Evolutionary conservation across 228 moss, liverwort and hornwort genomes (phyloP).

Genomic region (Sphagnum magellanicum): DNA sequence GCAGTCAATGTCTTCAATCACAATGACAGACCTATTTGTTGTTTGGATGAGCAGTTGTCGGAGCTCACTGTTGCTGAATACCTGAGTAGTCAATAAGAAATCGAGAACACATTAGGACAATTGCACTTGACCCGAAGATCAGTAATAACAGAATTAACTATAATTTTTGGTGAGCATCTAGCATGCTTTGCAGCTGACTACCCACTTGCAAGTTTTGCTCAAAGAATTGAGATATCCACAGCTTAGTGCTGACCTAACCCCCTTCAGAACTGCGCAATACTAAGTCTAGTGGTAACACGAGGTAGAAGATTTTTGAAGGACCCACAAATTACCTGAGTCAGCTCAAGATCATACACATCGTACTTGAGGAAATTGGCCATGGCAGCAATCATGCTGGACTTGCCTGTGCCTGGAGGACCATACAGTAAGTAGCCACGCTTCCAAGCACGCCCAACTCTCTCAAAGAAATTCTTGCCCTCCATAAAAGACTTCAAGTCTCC

Average conservation of each 20-base stretch:
- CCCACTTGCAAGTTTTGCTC: no score
- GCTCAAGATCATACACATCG: slow-evolving; percentile 60
- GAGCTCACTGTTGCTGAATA: slow-evolving; percentile 42
- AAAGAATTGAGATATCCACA: no score
- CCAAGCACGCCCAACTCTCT: slow-evolving; percentile 48
- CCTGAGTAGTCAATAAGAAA: slow-evolving; percentile 11
- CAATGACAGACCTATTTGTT: slow-evolving; percentile 54
- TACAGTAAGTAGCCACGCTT: slow-evolving; percentile 57
- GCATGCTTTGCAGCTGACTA: no score
- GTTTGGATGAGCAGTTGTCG: slow-evolving; percentile 53
- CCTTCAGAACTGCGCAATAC: no score
- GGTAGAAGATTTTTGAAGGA: no score
- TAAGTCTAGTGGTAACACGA: no score
- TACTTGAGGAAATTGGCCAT: slow-evolving; percentile 65
- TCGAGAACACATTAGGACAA: no score
- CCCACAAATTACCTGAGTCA: slow-evolving; percentile 32
- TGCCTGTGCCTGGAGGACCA: slow-evolving; percentile 59
- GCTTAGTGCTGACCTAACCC: no score
- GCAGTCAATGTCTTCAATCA: slow-evolving; percentile 66
- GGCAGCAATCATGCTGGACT: slow-evolving; percentile 62
- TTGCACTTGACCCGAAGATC: no score
- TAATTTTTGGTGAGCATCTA: no score
- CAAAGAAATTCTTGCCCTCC: slow-evolving; percentile 34
- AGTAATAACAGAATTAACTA: no score
- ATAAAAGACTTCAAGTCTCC: slow-evolving; percentile 43